A percentile compares a stretch with the other conserved stretches of the same genome.
Conservation (phyloP, 140 eudicot species). For the Ambrosia hybrid region DNA sequence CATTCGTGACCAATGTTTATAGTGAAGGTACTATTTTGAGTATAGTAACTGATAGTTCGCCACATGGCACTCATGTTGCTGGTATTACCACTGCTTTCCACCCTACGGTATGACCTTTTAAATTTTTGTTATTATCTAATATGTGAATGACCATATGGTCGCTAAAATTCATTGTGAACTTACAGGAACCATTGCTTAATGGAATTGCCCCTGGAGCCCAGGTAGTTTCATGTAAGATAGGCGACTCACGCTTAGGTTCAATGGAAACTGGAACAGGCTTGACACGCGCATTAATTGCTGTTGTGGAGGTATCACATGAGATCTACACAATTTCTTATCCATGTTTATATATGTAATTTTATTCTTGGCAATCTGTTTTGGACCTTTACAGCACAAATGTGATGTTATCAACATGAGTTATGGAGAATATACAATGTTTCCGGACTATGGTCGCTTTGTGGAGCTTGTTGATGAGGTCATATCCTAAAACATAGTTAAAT, state of each 20-base stretch:
- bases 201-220: conserved; percentile 99
- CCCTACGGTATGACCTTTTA: conserved; percentile 51
- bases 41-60: conserved; percentile 89
- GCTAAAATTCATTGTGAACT: conserved; percentile 12
- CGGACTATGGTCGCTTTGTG: conserved; percentile 97
- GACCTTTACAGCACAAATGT: conserved; percentile 76
- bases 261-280: conserved; percentile 99
- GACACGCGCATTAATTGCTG: conserved; percentile 89
- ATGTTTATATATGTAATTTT: conserved; percentile 9
- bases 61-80: conserved; percentile 99
- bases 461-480: conserved; percentile 90
- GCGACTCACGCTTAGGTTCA: conserved; percentile 93
- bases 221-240: conserved; percentile 88
- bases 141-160: too few species aligned
- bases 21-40: conserved; percentile 85
- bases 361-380: conserved; percentile 14
- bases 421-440: conserved; percentile 88
- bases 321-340: conserved; percentile 6
- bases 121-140: background rate
- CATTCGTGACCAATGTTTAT: conserved; percentile 81
- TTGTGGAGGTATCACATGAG: conserved; percentile 70
- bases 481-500: conserved; percentile 14
- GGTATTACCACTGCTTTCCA: conserved; percentile 93
- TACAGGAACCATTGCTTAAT: conserved; percentile 87
- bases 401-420: conserved; percentile 97